Evolutionary conservation across 768 basidiomycete genomes (phyloP), one percentile per base, ranked within the genome.

Genomic region (Sutorius australiensis): DNA sequence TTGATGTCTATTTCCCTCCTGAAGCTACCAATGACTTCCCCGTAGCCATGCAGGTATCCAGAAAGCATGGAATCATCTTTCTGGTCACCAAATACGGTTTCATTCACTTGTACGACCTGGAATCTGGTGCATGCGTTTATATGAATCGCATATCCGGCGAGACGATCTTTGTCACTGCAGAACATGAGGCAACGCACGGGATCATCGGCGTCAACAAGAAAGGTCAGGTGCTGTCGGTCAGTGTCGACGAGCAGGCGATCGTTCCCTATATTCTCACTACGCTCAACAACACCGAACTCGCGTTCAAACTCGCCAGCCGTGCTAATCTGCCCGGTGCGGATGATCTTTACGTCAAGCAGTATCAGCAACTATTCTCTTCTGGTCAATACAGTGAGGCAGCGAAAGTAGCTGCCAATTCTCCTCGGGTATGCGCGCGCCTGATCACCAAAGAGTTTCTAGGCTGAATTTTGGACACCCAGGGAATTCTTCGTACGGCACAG

Each of bases 131-230:
- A 40, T 98, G 97, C 74, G 84, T 99, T 54, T 99, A 98, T 78
- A 99, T 99, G 97, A 99, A 99, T 80, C 89, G 97, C 59, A 99
- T 99, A 69, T 94, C 92, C 39, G 95, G 97, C 32, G 97, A 99
- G 76, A 98, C 97, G 32, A 98, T 99, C 68, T 99, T 99, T 68
- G 94, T 97, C 41, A 98, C 97, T 12, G 92, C 95, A 32, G 95
- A 98, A 65, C 93, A 98, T 65, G 95, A 98, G 70, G 82, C 86
- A 16, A 85, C 87, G 3, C 83, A 92, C 66, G 97, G 97, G 76
- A 97, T 99, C 71, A 92, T 99, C 58, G 95, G 95, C 60, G 94
- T 99, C 67, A 99, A 99, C 82, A 92, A 95, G 81, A 98, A 98
- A 75, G 97, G 97, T 31, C 97, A 99, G 72, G 93, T 98, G 16